A percentile compares a stretch with the other conserved stretches of the same genome.
phyloP scores from a whole-genome alignment of 129 eudicot species.

The Flaveria linearis region DNA sequence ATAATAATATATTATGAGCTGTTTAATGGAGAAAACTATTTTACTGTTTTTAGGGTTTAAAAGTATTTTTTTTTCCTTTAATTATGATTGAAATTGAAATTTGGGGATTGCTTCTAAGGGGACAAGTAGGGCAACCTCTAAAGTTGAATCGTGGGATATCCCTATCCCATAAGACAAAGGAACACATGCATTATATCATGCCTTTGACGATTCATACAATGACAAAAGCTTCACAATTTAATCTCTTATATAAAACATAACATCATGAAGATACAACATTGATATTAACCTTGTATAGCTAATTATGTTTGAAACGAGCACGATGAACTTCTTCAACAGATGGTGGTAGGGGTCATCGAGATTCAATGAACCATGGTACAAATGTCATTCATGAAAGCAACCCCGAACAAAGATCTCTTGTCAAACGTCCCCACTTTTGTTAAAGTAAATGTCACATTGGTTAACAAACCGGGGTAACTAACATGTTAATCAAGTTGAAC shows the following conservation, averaged over 20 bases:
- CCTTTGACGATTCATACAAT: not conserved
- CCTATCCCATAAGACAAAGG: conserved; percentile 32
- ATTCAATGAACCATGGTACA: conserved; percentile 6
- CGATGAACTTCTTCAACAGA: not conserved
- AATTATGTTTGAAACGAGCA: not conserved
- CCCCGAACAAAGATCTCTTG: not conserved
- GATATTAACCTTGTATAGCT: not conserved
- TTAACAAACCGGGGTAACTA: conserved; percentile 18
- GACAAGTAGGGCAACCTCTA: conserved; percentile 34
- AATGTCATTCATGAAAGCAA: conserved; percentile 20
- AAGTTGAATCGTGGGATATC: conserved; percentile 30
- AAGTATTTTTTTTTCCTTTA: not conserved
- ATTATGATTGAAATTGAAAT: not conserved
- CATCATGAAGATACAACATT: not conserved
- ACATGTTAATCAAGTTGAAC: conserved; percentile 7
- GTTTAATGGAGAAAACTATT: not conserved
- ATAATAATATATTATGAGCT: too few species aligned
- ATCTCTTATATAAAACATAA: conserved; percentile 1
- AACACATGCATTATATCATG: conserved; percentile 25
- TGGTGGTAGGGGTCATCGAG: not conserved
- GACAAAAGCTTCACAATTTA: conserved; percentile 17
- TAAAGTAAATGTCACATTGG: conserved; percentile 12
- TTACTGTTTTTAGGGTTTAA: not conserved
- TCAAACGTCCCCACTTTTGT: conserved; percentile 6
- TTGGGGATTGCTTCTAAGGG: not conserved